Conservation (phyloP, 176 grass and related monocot genomes). For the Zizania latifolia region DNA sequence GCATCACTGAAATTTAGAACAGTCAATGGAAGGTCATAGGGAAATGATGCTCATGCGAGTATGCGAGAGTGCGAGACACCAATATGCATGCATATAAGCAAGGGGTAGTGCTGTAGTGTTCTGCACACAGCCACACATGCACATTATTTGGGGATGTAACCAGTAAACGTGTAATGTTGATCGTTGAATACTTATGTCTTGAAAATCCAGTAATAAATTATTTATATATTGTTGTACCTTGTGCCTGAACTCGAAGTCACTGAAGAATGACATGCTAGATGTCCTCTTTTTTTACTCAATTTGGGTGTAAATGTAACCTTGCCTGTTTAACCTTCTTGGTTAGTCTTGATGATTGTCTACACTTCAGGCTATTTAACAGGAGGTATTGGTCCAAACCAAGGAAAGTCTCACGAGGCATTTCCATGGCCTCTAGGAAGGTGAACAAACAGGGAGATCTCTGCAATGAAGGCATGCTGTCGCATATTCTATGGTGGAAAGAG, state of each 20-base stretch:
- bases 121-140: neutral
- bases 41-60: neutral
- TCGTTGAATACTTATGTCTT: neutral
- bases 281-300: no score
- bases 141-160: neutral
- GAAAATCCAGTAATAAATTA: neutral
- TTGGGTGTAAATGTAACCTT: neutral
- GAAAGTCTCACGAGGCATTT: slow-evolving; percentile 36
- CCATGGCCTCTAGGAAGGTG: slow-evolving; percentile 42
- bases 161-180: neutral
- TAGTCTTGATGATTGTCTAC: neutral
- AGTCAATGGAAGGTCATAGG: neutral
- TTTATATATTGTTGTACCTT: neutral
- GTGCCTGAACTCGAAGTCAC: neutral
- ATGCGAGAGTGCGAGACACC: neutral
- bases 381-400: slow-evolving; percentile 50
- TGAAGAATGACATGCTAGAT: neutral
- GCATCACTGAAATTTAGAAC: neutral
- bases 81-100: neutral
- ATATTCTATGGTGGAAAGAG: slow-evolving; percentile 98
- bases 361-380: slow-evolving; percentile 48
- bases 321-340: neutral
- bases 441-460: slow-evolving; percentile 42
- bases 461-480: slow-evolving; percentile 48
- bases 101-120: neutral